Evolutionary conservation across 495 filamentous ascomycete genomes (phyloP).

Genomic region (Aspergillus hancockii): DNA sequence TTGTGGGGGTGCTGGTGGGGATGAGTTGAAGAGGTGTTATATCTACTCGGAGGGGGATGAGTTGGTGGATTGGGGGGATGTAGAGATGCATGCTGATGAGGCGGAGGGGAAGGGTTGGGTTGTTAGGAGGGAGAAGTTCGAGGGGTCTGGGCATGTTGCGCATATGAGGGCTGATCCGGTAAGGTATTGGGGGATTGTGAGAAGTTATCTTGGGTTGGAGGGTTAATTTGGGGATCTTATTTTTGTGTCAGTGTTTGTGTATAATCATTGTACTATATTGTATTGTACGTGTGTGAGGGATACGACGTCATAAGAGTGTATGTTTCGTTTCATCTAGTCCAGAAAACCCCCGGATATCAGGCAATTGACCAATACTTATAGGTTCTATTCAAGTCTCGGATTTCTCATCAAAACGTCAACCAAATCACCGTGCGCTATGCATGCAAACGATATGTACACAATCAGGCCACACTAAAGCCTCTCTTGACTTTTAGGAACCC

Average conservation of each 20-base stretch:
- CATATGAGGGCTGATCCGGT: slow-evolving; percentile 45
- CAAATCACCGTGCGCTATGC: slow-evolving; percentile 29
- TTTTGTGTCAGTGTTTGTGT: not conserved
- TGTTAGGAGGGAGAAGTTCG: slow-evolving; percentile 41
- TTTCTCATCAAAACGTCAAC: slow-evolving; percentile 5
- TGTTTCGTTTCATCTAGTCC: too few relatives aligned
- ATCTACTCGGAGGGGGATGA: slow-evolving; percentile 49
- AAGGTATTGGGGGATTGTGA: slow-evolving; percentile 46
- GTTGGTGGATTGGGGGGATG: slow-evolving; percentile 37
- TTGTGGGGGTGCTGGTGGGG: slow-evolving; percentile 17
- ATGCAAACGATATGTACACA: slow-evolving; percentile 24
- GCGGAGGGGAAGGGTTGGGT: slow-evolving; percentile 36
- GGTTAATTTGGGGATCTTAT: not conserved
- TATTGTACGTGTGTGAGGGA: too few relatives aligned
- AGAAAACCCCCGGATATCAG: too few relatives aligned
- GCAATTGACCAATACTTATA: not conserved
- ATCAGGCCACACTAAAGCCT: slow-evolving; percentile 9
- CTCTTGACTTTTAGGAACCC: slow-evolving; percentile 2
- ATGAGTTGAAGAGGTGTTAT: slow-evolving; percentile 36
- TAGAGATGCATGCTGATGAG: slow-evolving; percentile 44
- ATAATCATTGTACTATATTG: too few relatives aligned
- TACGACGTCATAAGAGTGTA: too few relatives aligned
- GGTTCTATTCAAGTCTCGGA: not conserved
- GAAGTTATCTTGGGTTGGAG: slow-evolving; percentile 11
- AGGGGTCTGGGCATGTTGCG: slow-evolving; percentile 43